Evolutionary conservation across 139 green algal genomes (phyloP), one percentile per base, ranked within the genome.

Genomic region (Chlamydomonas sp.): DNA sequence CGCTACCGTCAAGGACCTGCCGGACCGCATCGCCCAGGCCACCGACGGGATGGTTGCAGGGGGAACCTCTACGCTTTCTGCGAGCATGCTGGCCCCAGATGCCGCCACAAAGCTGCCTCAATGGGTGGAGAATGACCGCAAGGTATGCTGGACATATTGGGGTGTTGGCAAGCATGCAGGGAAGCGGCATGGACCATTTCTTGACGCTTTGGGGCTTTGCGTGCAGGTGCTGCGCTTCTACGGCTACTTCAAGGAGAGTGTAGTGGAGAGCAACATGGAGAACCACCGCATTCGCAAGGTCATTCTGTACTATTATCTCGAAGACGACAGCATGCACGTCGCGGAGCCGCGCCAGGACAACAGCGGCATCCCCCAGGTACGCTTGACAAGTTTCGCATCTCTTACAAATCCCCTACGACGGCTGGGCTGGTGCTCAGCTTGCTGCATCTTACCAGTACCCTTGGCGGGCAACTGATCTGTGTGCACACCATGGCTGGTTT

Each of bases 191-290:
- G 64, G 78, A 61, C 73, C 63, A 82, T 16, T 76, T 66, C 10
- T 71, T 78, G 3, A 63, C 7, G 1, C 31, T 6, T 49, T 58
- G 20, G 1, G 5, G 31, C 49, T 63, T 74, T 3, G 10, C 9
- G 4, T 62, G 66, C 91, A 98, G 96, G 97, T 99, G 12, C 91
- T 99, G 58, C 93, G 97, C 18, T 99, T 97, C 93, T 98, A 93
- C 86, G 97, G 93, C 58, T 99, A 96, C 88, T 99, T 98, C 91
- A 95, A 96, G 79, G 97, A 99, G 90, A 72, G 75, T 1, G 96
- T 99, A 17, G 90, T 90, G 1, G 94, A 99, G 84, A 94, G 86
- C 69, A 92, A 94, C 78, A 93, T 95, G 79, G 96, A 98, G 88
- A 95, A 97, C 78, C 93, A 94, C 87, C 93, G 97, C 68, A 87